phyloP scores from a whole-genome alignment of 768 basidiomycete species.

The Lactifluus volemus region DNA sequence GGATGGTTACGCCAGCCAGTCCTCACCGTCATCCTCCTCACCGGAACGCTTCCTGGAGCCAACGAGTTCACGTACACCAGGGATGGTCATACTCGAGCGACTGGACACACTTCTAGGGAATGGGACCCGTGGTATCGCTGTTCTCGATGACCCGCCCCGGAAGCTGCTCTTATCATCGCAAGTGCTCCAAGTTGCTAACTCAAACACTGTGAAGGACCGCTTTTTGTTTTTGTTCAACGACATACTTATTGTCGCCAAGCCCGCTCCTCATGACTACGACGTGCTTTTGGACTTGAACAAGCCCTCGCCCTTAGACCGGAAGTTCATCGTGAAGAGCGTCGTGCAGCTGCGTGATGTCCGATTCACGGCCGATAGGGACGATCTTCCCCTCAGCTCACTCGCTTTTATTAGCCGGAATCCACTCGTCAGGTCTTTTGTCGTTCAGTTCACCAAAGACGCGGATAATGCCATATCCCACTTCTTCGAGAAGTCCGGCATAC shows the following conservation, averaged over 20 bases:
- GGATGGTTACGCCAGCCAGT: slow-evolving; percentile 59
- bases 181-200: slow-evolving; percentile 88
- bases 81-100: slow-evolving; percentile 51
- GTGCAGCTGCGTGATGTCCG: slow-evolving; percentile 66
- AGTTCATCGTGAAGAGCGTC: slow-evolving; percentile 84
- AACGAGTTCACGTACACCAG: slow-evolving; percentile 32
- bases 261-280: slow-evolving; percentile 63
- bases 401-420: slow-evolving; percentile 44
- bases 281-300: slow-evolving; percentile 48
- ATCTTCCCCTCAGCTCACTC: slow-evolving; percentile 39
- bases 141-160: slow-evolving; percentile 77
- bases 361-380: slow-evolving; percentile 61
- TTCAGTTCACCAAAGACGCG: slow-evolving; percentile 75
- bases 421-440: slow-evolving; percentile 61
- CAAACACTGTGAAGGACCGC: slow-evolving; percentile 90
- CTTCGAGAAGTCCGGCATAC: slow-evolving; percentile 47
- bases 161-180: slow-evolving; percentile 78
- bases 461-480: slow-evolving; percentile 68
- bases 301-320: slow-evolving; percentile 53
- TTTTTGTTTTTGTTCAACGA: slow-evolving; percentile 97
- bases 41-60: slow-evolving; percentile 50
- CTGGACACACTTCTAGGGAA: slow-evolving; percentile 63
- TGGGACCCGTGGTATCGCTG: slow-evolving; percentile 52
- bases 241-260: slow-evolving; percentile 88
- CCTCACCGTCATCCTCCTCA: slow-evolving; percentile 66